phyloP scores from a whole-genome alignment of 2,329 filamentous ascomycete species.

The Beauveria scarabaeidicola region DNA sequence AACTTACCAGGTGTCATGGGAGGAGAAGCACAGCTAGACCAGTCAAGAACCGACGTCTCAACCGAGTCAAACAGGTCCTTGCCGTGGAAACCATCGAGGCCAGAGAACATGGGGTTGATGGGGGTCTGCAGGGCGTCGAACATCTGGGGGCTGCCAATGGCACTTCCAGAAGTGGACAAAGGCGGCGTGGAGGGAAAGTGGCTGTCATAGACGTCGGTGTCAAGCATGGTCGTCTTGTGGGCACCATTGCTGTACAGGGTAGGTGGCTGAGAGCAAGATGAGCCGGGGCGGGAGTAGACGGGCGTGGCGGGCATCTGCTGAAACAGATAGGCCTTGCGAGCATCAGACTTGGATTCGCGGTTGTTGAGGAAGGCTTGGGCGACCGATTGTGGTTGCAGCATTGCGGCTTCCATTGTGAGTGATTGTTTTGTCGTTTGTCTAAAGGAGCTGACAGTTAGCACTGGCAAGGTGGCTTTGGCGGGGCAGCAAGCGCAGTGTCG shows the following conservation, averaged over 20 bases:
- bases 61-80: conserved; percentile 66
- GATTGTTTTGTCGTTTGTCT: conserved; percentile 18
- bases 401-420: conserved; percentile 55
- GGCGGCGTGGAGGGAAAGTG: conserved; percentile 82
- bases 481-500: background rate
- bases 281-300: conserved; percentile 57
- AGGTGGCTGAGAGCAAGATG: conserved; percentile 55
- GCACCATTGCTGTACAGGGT: conserved; percentile 51
- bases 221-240: conserved; percentile 70
- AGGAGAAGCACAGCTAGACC: conserved; percentile 69
- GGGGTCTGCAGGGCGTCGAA: conserved; percentile 75
- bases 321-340: conserved; percentile 64
- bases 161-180: conserved; percentile 76
- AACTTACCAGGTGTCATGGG: conserved; percentile 85
- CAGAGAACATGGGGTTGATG: conserved; percentile 69
- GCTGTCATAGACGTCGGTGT: conserved; percentile 63
- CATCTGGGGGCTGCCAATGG: conserved; percentile 75
- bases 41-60: conserved; percentile 69
- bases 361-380: conserved; percentile 85
- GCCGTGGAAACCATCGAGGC: conserved; percentile 53
- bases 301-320: conserved; percentile 52
- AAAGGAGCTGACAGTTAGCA: conserved; percentile 21
- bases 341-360: conserved; percentile 64
- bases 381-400: conserved; percentile 50
- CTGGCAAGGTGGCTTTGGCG: background rate